phyloP scores from a whole-genome alignment of 345 rosid genomes.

The Eucalyptus virginea region DNA sequence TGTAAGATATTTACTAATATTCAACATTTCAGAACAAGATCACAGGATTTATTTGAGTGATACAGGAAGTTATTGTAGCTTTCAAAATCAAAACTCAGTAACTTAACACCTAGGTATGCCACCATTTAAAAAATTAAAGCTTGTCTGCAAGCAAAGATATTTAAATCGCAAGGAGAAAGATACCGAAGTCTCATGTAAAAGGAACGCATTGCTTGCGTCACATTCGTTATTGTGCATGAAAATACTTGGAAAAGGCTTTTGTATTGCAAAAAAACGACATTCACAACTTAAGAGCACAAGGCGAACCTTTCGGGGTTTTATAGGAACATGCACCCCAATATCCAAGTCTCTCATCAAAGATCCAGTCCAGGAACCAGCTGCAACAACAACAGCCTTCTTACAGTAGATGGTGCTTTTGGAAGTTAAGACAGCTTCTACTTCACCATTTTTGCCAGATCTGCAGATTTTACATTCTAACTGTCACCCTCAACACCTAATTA shows the following conservation, averaged over 20 bases:
- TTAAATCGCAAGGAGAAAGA: not conserved
- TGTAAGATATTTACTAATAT: not conserved
- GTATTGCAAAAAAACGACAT: not conserved
- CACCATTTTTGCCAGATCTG: slow-evolving; percentile 38
- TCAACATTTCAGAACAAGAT: not conserved
- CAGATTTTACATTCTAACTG: not conserved
- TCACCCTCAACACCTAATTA: not conserved
- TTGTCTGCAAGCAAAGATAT: not conserved
- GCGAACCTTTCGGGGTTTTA: slow-evolving; percentile 82
- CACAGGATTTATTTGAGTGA: not conserved
- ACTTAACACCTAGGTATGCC: not conserved
- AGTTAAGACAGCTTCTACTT: slow-evolving; percentile 57
- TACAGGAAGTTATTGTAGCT: not conserved
- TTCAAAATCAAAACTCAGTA: not conserved
- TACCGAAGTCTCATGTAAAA: not conserved
- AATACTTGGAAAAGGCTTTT: not conserved
- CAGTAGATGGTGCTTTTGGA: slow-evolving; percentile 40
- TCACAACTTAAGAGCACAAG: not conserved
- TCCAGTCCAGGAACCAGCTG: slow-evolving; percentile 93
- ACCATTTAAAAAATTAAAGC: not conserved
- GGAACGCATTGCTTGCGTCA: not conserved
- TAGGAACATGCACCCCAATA: slow-evolving; percentile 35
- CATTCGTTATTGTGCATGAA: not conserved
- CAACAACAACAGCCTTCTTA: slow-evolving; percentile 63
- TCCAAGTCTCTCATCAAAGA: slow-evolving; percentile 46